These are phyloP conservation scores for Biscutella laevigata DNA, from an alignment of 441 rosid genomes.

Conservation along the genomic window DNA sequence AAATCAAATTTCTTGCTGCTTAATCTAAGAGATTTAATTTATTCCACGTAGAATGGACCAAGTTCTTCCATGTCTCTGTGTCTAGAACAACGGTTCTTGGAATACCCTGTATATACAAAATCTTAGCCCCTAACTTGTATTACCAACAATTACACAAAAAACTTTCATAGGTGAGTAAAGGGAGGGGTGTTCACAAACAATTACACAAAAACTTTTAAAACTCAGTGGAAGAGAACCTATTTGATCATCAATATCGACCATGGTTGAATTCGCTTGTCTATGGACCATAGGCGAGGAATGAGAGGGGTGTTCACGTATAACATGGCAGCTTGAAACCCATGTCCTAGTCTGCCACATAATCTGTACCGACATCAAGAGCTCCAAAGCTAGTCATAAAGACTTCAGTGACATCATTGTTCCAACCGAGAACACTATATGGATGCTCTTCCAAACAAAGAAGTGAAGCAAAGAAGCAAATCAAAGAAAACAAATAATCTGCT, in stretches of 20 bases:
- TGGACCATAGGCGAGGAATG: no score
- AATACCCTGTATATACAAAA: constrained; percentile 34
- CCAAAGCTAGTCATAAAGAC: constrained; percentile 68
- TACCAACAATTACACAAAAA: neutral
- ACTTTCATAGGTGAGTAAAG: no score
- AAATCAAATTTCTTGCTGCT: constrained; percentile 39
- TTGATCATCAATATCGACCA: no score
- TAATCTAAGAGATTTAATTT: constrained; percentile 62
- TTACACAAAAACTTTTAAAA: no score
- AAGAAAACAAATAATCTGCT: constrained; percentile 42
- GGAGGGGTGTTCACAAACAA: no score
- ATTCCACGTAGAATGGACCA: constrained; percentile 93
- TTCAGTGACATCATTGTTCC: constrained; percentile 63
- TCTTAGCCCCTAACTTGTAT: neutral
- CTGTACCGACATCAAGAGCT: constrained; percentile 58
- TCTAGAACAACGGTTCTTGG: constrained; percentile 75
- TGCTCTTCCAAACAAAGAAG: constrained; percentile 69
- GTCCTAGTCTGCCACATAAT: constrained; percentile 48
- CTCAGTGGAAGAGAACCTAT: no score
- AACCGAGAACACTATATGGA: constrained; percentile 85
- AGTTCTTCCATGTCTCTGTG: constrained; percentile 52
- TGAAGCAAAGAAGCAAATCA: constrained; percentile 63
- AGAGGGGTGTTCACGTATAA: no score
- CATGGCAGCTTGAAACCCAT: constrained; percentile 82
- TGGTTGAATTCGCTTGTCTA: no score